Evolutionary conservation across 2,329 filamentous ascomycete genomes (phyloP).

Genomic region (Fusarium buxicola): DNA sequence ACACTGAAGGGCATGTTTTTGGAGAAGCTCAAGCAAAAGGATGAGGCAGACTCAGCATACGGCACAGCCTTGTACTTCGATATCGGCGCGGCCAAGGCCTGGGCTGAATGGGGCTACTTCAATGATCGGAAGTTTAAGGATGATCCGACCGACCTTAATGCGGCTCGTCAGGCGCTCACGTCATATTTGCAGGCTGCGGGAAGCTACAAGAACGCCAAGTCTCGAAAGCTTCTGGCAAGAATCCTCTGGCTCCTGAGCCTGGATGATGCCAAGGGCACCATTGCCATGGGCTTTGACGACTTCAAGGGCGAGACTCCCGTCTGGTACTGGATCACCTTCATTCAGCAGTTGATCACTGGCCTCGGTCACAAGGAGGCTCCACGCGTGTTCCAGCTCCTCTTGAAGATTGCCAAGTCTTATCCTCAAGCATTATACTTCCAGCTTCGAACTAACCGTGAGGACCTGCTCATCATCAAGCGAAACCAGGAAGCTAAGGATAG

Average conservation of each 20-base stretch:
- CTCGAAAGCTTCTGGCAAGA: constrained; percentile 89
- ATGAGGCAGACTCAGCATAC: constrained; percentile 93
- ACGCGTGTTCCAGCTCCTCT: constrained; percentile 85
- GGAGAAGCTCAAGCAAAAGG: constrained; percentile 89
- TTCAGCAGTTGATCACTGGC: constrained; percentile 93
- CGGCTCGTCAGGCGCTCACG: constrained; percentile 90
- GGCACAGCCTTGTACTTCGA: constrained; percentile 97
- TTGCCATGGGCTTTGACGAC: constrained; percentile 89
- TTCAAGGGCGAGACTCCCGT: constrained; percentile 98
- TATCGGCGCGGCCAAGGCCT: constrained; percentile 93
- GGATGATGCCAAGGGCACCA: constrained; percentile 85
- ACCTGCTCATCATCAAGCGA: constrained; percentile 93
- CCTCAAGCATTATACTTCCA: constrained; percentile 97
- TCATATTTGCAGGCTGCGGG: constrained; percentile 97
- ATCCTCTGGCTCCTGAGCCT: constrained; percentile 96
- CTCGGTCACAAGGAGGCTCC: constrained; percentile 91
- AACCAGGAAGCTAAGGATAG: constrained; percentile 81
- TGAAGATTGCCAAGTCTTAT: constrained; percentile 95
- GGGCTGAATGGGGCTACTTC: constrained; percentile 99
- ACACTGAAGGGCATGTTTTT: constrained; percentile 99
- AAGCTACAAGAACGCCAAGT: constrained; percentile 97
- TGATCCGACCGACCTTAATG: constrained; percentile 82
- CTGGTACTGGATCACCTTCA: constrained; percentile 99
- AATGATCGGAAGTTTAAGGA: constrained; percentile 97
- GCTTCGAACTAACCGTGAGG: constrained; percentile 90